Evolutionary conservation across 1,284 basidiomycete species (phyloP).

Genomic region (Athelia sp.): DNA sequence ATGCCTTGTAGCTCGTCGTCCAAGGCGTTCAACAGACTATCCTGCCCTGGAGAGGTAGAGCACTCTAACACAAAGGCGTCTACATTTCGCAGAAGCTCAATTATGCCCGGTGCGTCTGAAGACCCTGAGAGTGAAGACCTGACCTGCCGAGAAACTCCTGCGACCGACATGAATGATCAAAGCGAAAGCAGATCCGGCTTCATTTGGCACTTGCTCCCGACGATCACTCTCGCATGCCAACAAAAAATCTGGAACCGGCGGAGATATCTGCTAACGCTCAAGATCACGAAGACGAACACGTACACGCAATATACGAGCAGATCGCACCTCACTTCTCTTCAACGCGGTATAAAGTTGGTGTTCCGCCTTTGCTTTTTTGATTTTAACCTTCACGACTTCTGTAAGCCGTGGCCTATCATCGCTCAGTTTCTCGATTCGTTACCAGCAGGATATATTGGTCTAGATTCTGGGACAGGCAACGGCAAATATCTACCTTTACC

Average conservation of each 20-base stretch:
- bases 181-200: too few species aligned
- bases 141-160: constrained; percentile 41
- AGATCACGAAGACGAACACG: constrained; percentile 68
- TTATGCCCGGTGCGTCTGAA: constrained; percentile 30
- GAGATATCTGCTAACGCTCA: constrained; percentile 42
- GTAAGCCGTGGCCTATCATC: constrained; percentile 93
- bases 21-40: constrained; percentile 40
- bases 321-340: constrained; percentile 92
- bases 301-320: constrained; percentile 84
- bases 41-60: constrained; percentile 38
- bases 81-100: constrained; percentile 41
- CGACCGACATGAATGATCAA: not conserved
- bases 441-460: constrained; percentile 76
- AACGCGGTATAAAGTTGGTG: constrained; percentile 84
- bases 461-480: constrained; percentile 96
- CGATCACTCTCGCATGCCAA: not conserved
- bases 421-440: constrained; percentile 73
- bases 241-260: constrained; percentile 30
- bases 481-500: constrained; percentile 90
- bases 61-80: constrained; percentile 51
- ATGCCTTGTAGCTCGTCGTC: constrained; percentile 66
- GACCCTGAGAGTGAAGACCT: constrained; percentile 48
- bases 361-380: not conserved
- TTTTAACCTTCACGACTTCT: not conserved
- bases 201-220: not conserved